phyloP scores from a whole-genome alignment of 164 flowering plant genomes.

The Dillenia suffruticosa region DNA sequence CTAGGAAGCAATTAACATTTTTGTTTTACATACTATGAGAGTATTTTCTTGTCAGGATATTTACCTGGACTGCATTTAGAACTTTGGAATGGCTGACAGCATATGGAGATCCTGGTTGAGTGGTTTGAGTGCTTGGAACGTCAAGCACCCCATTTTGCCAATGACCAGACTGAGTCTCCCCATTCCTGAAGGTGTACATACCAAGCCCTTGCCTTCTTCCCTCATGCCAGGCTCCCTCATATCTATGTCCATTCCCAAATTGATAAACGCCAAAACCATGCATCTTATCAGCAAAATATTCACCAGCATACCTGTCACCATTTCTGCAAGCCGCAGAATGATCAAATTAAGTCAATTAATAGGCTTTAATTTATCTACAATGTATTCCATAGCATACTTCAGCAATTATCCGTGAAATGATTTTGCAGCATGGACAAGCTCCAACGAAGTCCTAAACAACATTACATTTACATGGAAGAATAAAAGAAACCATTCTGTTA shows the following conservation, averaged over 20 bases:
- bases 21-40: neutral
- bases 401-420: no score
- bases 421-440: no score
- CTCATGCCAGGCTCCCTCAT: conserved; percentile 94
- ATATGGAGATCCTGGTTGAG: conserved; percentile 52
- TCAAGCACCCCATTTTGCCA: conserved; percentile 87
- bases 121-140: conserved; percentile 44
- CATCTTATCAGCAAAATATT: conserved; percentile 96
- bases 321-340: conserved; percentile 43
- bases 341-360: no score
- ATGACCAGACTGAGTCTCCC: conserved; percentile 78
- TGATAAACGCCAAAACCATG: conserved; percentile 93
- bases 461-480: no score
- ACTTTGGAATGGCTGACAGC: conserved; percentile 63
- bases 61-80: conserved; percentile 74
- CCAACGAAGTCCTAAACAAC: no score
- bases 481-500: no score
- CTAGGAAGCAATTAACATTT: neutral
- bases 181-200: conserved; percentile 77
- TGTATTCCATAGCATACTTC: no score
- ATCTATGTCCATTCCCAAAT: conserved; percentile 81
- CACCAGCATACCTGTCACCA: conserved; percentile 90
- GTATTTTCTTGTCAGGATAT: neutral
- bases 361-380: no score
- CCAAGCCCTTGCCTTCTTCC: conserved; percentile 90